Conservation (phyloP, 176 grass and related monocot genomes). For the Aegilops umbellulata region DNA sequence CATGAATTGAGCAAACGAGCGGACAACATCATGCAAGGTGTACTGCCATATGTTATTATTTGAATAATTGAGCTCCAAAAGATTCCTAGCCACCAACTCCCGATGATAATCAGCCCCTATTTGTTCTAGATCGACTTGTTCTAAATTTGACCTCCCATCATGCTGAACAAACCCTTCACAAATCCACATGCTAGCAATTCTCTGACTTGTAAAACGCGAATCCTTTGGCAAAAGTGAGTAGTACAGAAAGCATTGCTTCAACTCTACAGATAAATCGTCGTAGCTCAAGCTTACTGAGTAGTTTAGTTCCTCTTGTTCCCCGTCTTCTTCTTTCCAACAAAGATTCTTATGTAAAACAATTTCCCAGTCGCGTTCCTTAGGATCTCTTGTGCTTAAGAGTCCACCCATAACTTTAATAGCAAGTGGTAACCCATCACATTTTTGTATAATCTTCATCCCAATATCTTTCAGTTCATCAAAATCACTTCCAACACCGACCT, state of each 20-base stretch:
- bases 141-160: no score
- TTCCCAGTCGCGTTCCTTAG: neutral
- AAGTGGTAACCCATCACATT: neutral
- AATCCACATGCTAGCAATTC: neutral
- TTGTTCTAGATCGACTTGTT: neutral
- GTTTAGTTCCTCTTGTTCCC: neutral
- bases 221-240: neutral
- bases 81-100: neutral
- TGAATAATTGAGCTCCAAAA: neutral
- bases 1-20: constrained; percentile 10
- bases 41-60: no score
- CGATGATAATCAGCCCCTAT: neutral
- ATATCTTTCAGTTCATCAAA: neutral
- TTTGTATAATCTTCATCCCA: neutral
- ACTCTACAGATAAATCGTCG: neutral
- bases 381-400: neutral
- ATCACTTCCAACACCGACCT: neutral
- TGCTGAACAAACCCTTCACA: neutral
- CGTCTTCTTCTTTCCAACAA: neutral
- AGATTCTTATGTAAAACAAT: neutral
- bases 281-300: neutral
- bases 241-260: neutral
- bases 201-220: neutral
- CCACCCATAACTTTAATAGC: constrained; percentile 7
- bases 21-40: neutral